Evolutionary conservation across 1,284 basidiomycete species (phyloP).

Genomic region (Anthracocystis setariae): DNA sequence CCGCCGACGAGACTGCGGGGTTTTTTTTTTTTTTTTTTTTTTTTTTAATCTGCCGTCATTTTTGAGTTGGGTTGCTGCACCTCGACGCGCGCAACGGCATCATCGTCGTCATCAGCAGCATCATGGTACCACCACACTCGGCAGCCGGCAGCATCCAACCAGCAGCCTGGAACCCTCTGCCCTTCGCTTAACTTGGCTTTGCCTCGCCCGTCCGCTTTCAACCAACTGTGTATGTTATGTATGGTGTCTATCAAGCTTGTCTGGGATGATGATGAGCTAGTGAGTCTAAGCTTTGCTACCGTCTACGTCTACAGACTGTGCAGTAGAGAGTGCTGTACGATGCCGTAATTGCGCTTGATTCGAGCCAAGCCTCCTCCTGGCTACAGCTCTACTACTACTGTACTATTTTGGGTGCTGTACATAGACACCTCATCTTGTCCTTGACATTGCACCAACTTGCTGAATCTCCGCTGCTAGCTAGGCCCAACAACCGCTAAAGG

Average conservation of each 20-base stretch:
- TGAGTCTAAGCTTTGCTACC: no score
- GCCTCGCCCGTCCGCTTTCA: no score
- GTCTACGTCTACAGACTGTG: no score
- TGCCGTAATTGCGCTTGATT: no score
- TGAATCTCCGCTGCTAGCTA: constrained; percentile 1
- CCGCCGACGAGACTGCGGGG: no score
- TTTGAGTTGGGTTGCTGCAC: neutral
- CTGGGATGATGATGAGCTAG: no score
- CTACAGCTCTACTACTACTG: neutral
- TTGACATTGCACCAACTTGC: constrained; percentile 2
- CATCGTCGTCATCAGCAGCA: constrained; percentile 12
- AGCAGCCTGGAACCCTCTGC: neutral
- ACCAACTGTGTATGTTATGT: no score
- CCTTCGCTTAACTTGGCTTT: neutral
- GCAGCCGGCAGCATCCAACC: no score
- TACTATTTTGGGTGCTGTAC: constrained; percentile 15
- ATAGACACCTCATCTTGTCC: constrained; percentile 19
- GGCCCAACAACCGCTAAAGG: neutral
- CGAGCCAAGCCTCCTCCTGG: no score
- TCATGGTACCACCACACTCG: neutral
- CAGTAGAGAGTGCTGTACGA: no score
- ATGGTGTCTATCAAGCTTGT: no score
- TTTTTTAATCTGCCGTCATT: neutral
- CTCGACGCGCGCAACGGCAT: neutral
- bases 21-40: no score